Conservation (phyloP, 352 stramenopile genomes). For the Pythium plurisporium region DNA sequence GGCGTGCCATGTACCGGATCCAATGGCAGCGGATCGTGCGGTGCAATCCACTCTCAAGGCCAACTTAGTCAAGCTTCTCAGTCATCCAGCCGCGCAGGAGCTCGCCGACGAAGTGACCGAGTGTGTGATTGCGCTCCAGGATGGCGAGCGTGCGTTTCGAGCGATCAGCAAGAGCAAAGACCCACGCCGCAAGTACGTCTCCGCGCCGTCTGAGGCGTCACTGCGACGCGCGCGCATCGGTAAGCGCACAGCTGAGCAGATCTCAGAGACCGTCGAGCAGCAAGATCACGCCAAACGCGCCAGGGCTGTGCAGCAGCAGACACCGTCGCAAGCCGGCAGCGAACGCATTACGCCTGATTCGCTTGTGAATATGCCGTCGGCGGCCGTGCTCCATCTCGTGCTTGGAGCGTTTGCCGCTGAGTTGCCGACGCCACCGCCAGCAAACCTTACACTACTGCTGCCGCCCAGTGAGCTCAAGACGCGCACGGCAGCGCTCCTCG, state of each 20-base stretch:
- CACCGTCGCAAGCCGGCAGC: background rate
- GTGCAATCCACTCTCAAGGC: slow-evolving; percentile 61
- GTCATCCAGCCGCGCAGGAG: slow-evolving; percentile 46
- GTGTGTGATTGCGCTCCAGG: slow-evolving; percentile 59
- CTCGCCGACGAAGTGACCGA: slow-evolving; percentile 74
- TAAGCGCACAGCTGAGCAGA: slow-evolving; percentile 55
- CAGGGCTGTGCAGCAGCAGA: slow-evolving; percentile 12
- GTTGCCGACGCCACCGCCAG: slow-evolving; percentile 43
- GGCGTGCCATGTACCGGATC: slow-evolving; percentile 26
- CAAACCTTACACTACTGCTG: slow-evolving; percentile 57
- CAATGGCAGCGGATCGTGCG: slow-evolving; percentile 28
- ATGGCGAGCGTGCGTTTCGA: slow-evolving; percentile 68
- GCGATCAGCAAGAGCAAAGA: slow-evolving; percentile 81
- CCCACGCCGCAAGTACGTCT: slow-evolving; percentile 67
- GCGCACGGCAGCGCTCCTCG: slow-evolving; percentile 50
- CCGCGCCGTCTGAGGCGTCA: slow-evolving; percentile 60
- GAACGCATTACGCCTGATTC: slow-evolving; percentile 48
- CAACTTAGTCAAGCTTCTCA: slow-evolving; percentile 70
- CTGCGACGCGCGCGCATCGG: slow-evolving; percentile 58
- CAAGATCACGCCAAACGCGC: slow-evolving; percentile 43
- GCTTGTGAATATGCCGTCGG: slow-evolving; percentile 73
- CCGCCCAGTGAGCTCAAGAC: slow-evolving; percentile 71
- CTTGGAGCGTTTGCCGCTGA: slow-evolving; percentile 60
- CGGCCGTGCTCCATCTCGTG: slow-evolving; percentile 68
- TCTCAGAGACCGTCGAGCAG: slow-evolving; percentile 54